phyloP scores from a whole-genome alignment of 257 asterid genomes.

The Fraxinus pennsylvanica region DNA sequence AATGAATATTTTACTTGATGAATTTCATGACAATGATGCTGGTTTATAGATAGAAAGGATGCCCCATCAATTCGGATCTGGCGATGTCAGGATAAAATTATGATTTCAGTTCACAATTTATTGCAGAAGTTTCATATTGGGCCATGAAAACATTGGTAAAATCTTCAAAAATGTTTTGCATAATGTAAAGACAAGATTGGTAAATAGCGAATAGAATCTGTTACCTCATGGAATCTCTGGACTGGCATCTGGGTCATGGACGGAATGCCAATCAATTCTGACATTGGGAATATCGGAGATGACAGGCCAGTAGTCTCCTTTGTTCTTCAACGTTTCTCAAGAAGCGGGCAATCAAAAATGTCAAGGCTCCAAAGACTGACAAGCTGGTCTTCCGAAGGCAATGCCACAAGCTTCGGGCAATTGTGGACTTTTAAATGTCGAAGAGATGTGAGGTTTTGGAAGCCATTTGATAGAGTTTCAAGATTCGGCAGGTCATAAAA shows the following conservation, averaged over 20 bases:
- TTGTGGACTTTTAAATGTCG: not conserved
- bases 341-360: constrained; percentile 17
- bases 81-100: no score
- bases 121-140: no score
- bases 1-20: no score
- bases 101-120: no score
- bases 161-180: not conserved
- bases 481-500: not conserved
- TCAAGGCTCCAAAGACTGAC: not conserved
- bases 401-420: constrained; percentile 13
- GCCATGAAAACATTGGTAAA: no score
- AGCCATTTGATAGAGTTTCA: constrained; percentile 8
- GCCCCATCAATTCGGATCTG: not conserved
- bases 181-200: no score
- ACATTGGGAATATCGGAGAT: constrained; percentile 5
- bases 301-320: constrained; percentile 22
- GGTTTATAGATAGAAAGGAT: not conserved
- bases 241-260: not conserved
- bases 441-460: constrained; percentile 8
- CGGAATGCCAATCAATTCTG: not conserved
- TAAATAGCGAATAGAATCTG: no score
- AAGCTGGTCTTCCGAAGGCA: constrained; percentile 5
- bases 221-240: no score
- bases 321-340: constrained; percentile 1
- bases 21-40: not conserved